phyloP scores from a whole-genome alignment of 78 protist genomes.

The Dictyostelium citrinum region DNA sequence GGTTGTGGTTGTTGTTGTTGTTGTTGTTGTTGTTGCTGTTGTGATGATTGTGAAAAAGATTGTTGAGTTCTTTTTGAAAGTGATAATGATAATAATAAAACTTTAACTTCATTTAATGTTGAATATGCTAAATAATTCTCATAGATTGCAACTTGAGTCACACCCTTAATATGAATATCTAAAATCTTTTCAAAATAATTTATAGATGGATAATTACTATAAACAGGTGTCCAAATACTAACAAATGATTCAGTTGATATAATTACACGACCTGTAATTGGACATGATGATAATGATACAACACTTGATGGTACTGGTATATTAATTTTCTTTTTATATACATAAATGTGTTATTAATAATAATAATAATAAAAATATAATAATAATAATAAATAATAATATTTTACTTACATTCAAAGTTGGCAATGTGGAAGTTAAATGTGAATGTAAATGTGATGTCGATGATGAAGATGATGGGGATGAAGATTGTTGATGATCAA shows the following conservation, averaged over 20 bases:
- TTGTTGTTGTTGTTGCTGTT: neutral
- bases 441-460: neutral
- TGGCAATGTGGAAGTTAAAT: neutral
- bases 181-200: conserved; percentile 48
- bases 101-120: conserved; percentile 31
- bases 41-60: too few relatives aligned
- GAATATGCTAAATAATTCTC: conserved; percentile 54
- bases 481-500: neutral
- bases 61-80: neutral
- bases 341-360: too few relatives aligned
- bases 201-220: neutral
- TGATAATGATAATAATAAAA: conserved; percentile 22
- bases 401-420: neutral
- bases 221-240: conserved; percentile 46
- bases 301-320: conserved; percentile 62
- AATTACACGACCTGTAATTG: conserved; percentile 57
- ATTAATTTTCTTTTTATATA: neutral
- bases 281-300: conserved; percentile 22
- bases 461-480: neutral
- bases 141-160: conserved; percentile 14
- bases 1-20: neutral
- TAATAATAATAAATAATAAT: too few relatives aligned
- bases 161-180: conserved; percentile 52
- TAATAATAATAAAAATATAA: neutral
- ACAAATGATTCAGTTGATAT: conserved; percentile 46